A percentile compares a stretch with the other conserved stretches of the same genome.
Evolutionary conservation across 2,329 filamentous ascomycete species (phyloP).

Genomic region (Fusarium caatingaense): DNA sequence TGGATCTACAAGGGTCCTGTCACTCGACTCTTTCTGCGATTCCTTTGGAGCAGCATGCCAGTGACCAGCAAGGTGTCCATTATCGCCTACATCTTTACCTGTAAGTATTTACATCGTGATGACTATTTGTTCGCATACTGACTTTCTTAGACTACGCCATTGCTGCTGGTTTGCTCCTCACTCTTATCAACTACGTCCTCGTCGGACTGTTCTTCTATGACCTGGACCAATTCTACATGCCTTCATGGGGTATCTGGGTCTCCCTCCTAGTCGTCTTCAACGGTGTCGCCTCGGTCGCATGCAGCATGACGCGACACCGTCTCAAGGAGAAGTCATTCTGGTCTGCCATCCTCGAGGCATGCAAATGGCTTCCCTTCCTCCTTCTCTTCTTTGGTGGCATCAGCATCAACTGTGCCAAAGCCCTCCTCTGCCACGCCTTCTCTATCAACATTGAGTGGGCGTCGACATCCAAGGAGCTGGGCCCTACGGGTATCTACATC

Average conservation of each 20-base stretch:
- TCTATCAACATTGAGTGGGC: slow-evolving; percentile 47
- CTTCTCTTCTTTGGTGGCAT: slow-evolving; percentile 48
- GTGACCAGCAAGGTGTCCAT: slow-evolving; percentile 76
- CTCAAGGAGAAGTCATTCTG: slow-evolving; percentile 46
- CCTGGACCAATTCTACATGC: slow-evolving; percentile 75
- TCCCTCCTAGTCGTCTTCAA: slow-evolving; percentile 50
- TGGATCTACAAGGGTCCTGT: slow-evolving; percentile 74
- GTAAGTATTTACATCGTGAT: slow-evolving; percentile 17
- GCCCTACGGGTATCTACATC: slow-evolving; percentile 47
- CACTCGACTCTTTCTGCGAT: slow-evolving; percentile 61
- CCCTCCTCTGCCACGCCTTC: slow-evolving; percentile 45
- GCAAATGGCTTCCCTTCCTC: slow-evolving; percentile 46
- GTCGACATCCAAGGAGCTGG: slow-evolving; percentile 47
- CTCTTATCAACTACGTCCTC: slow-evolving; percentile 76
- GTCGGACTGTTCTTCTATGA: slow-evolving; percentile 77
- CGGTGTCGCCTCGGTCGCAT: slow-evolving; percentile 38
- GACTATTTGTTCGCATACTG: neutral
- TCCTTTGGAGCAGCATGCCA: slow-evolving; percentile 58
- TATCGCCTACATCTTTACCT: slow-evolving; percentile 75
- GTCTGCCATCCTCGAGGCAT: slow-evolving; percentile 41
- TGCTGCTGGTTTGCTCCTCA: slow-evolving; percentile 72
- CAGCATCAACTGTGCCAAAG: slow-evolving; percentile 46
- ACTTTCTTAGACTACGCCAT: slow-evolving; percentile 68
- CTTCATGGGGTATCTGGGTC: slow-evolving; percentile 72
- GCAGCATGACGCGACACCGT: slow-evolving; percentile 44